These are phyloP conservation scores for Wallemia mellicola DNA, from an alignment of 1,284 basidiomycete genomes.

Conservation along the genomic window DNA sequence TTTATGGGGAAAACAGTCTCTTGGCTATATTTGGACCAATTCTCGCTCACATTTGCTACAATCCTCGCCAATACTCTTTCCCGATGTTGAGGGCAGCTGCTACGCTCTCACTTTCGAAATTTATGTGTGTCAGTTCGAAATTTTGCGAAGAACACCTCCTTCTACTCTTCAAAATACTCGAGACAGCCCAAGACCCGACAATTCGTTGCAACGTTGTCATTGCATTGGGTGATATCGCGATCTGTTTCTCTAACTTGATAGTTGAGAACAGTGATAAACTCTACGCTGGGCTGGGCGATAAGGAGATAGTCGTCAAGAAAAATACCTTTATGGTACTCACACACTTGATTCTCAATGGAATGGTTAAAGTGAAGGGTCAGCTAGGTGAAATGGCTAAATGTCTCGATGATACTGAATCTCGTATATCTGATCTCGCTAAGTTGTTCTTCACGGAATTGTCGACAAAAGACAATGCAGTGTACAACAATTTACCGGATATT, in stretches of 20 bases:
- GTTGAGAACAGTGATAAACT: constrained; percentile 90
- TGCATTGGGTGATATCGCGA: constrained; percentile 81
- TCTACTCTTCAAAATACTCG: constrained; percentile 72
- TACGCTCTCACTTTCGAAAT: constrained; percentile 69
- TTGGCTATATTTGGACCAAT: constrained; percentile 64
- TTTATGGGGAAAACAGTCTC: constrained; percentile 58
- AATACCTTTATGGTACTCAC: constrained; percentile 97
- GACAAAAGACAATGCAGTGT: constrained; percentile 92
- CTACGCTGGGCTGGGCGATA: constrained; percentile 72
- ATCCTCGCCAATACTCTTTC: constrained; percentile 61
- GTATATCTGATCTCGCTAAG: constrained; percentile 77
- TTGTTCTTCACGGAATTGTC: constrained; percentile 88
- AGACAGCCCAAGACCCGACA: constrained; percentile 59
- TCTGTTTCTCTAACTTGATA: constrained; percentile 82
- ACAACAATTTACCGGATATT: constrained; percentile 91
- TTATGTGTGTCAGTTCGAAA: constrained; percentile 76
- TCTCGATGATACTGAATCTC: constrained; percentile 63
- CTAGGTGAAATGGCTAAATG: constrained; percentile 99
- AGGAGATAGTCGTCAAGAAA: constrained; percentile 76
- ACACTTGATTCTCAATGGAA: constrained; percentile 86
- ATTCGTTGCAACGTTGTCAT: constrained; percentile 90
- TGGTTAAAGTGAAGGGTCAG: constrained; percentile 99
- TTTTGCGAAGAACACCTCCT: constrained; percentile 77
- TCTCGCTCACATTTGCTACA: constrained; percentile 57
- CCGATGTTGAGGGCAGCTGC: constrained; percentile 57